Base-by-base conservation (phyloP, 106 monocot species). In the Apostasia ramifera region DNA sequence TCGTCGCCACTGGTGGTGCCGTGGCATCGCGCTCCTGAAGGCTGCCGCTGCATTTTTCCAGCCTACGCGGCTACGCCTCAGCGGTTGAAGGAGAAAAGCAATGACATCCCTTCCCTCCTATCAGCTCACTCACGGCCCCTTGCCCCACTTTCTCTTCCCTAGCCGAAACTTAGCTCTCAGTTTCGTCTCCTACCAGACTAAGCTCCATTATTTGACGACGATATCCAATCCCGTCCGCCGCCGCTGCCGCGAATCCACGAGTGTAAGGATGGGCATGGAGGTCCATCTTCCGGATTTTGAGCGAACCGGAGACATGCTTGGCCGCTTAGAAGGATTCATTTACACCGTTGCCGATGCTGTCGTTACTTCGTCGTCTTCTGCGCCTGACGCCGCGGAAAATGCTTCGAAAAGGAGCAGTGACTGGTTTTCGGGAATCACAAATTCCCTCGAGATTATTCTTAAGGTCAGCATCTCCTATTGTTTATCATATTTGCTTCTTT, bases 311-410 rank as follows among this genome's bases (percentile, higher is more conserved):
- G 74, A 81, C 13, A 52, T 91, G 8, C 51, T 84, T 46, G 79
- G 15, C 44, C 79, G 81, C 42, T 66, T 69, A 14, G 86, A 91
- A 66, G 81, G 79, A n/a, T 47, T 79, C 5, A 12, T 87, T 13
- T 94, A 94, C 80, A 86, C 86, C 15, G 4, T 94, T 51, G 93
- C 93, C 9, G 93, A 94, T 61, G 86, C 89, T 2, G 83, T 77
- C 4, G 81, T 73, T 15, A 56, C 80, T 57, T 64, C 91, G 44
- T 47, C 77, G 58, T 57, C 55, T 8, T 14, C 72, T 44, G 55
- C 86, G 57, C 44, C 68, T 5, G 75, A 55, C 14, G 60, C 80
- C 0, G 74, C 64, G 2, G 59, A 50, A 2, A 81, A 89, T 48
- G 80, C 66, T 12, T 65, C 86, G 47, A 84, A 86, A 73, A 81